Evolutionary conservation across 805 yeast genomes (phyloP), one percentile per base, ranked within the genome.

Genomic region (Zygosaccharomyces siamensis): DNA sequence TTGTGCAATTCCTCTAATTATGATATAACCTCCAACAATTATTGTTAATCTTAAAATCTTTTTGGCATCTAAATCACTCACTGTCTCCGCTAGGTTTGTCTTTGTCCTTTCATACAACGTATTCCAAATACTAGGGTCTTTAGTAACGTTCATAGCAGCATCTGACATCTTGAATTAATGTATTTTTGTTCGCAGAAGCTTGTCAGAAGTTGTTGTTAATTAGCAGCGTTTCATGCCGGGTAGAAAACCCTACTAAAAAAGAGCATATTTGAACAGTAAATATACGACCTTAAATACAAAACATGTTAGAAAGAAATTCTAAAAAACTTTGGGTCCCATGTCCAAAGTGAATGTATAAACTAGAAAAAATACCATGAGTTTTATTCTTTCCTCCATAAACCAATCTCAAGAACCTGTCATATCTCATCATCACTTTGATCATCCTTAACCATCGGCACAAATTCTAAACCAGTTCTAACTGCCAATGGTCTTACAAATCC

Each of bases 401-500:
- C n/a, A 36, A 16, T 20, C 20, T 8, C 21, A n/a, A 6, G 10
- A 4, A 30, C 5, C 21, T 7, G n/a, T 69, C 67, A 59, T 66
- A 67, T 51, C 49, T 74, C 79, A 39, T 79, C 84, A 42, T 73
- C 75, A 31, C 55, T 50, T 7, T 41, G 32, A 5, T 66, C 74
- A 36, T 76, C 78, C 36, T 73, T 71, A 31, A 66, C 76, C 32
- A 76, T 67, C 5, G 75, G 71, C 43, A 67, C 72, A 28, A 68
- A 55, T 48, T 75, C 80, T 0, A 84, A 79, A 1, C 95, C 90
- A 4, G 81, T 78, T 51, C 82, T 83, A 3, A 90, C 82, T 45
- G 72, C 75, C 8, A 64, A 67, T 0, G 97, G 95, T 50, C 78
- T 78, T 11, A 89, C 79, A 64, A 92, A 88, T 5, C 89, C 81